Evolutionary conservation across 1,139 yeast species (phyloP), one percentile per base, ranked within the genome.

Genomic region (Suhomyces wounanorum): DNA sequence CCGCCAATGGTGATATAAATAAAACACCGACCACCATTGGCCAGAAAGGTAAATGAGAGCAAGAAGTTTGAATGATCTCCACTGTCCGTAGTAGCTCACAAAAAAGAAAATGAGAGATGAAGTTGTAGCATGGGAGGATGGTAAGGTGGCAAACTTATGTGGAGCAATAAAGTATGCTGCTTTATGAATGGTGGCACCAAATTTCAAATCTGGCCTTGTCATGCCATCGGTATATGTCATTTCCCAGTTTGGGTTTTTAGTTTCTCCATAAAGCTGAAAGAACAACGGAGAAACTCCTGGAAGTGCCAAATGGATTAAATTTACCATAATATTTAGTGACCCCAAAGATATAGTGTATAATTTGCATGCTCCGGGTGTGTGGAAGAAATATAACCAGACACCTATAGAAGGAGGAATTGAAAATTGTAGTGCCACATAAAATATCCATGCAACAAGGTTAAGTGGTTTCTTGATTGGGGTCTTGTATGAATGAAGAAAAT

Each of bases 21-120:
- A 60, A 14, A 59, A 43, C 4, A 59, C 55, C 3, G 63, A 48
- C 64, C 61, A 59, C 62, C 62, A 60, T 43, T 59, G 62, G n/a
- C 54, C 53, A 9, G 53, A 40, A 5, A 57, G 48, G 40, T 56
- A 54, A 17, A 45, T 39, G 16, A 57, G 39, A 2, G 57, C 49
- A 17, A 51, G 17, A 3, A 57, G 10, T 43, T 57, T 58, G 45
- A 55, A 26, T 9, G 47, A 18, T 7, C 35, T 43, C 52, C 52
- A 55, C 13, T 53, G 40, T 13, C 58, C 53, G 38, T 60, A 60
- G 39, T 57, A 55, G 28, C 56, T 48, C 14, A 56, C 55, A 38
- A 58, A 60, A 25, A 58, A 54, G 40, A 60, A 58, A 1, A 51
- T 47, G 46, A 55, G 49, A 7, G 56, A 50, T 3, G 61, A 55